Base-by-base conservation (phyloP, 2,329 filamentous ascomycete species). In the Alternaria consortialis region DNA sequence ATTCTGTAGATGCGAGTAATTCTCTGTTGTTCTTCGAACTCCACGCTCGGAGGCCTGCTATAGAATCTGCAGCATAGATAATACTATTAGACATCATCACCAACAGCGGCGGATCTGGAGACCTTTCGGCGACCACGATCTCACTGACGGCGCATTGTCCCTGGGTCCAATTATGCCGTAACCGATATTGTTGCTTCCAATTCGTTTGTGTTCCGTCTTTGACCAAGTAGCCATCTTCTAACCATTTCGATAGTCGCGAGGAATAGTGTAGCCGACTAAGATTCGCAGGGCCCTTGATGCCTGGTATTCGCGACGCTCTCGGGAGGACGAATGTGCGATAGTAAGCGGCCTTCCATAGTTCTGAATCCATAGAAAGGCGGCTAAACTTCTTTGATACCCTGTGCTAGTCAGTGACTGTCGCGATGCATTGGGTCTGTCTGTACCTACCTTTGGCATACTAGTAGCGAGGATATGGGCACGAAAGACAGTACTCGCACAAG, bases 341-440 rank as follows among this genome's bases (percentile, higher is more conserved):
- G 80, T 97, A 99, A 51, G 93, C 87, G 13, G 86, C 86, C 77
- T 94, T 95, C 95, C 95, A 99, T 58, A 98, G 82, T 75, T 97
- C 93, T 0, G 91, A 90, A 77, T 98, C 95, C 56, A 86, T 85
- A 7, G 92, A 86, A 17, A 98, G 85, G 39, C 84, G 84, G 68
- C 88, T 84, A 73, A 97, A 91, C 60, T 91, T 92, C 55, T 82
- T 87, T 2, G 93, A 97, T n/a, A 94, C 84, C 56, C 88, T 85
- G 82, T 37, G 6, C 12, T 9, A 23, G 46, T 73, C 6, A 70
- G 50, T n/a, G 40, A 13, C 48, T 37, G 37, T 17, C 23, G 2
- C 31, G n/a, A 5, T 31, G 4, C 15, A 8, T 1, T 9, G 11
- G 8, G 13, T 8, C 15, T 20, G 20, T 5, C 40, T n/a, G 12